Evolutionary conservation across 2,329 filamentous ascomycete species (phyloP), one percentile per base, ranked within the genome.

Genomic region (Fusarium stilboides): DNA sequence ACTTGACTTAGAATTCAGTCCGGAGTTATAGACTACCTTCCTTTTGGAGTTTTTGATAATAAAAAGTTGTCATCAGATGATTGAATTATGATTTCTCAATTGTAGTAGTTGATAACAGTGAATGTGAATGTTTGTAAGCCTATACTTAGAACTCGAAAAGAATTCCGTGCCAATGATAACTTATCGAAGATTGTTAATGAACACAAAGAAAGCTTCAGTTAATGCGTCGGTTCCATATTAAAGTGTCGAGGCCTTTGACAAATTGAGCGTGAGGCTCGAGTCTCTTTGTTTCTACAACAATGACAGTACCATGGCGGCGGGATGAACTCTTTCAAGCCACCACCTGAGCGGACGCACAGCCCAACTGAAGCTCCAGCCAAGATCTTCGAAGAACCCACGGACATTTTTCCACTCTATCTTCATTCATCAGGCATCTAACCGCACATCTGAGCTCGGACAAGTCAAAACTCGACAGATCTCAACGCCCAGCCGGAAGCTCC

Each of bases 291-390:
- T 33, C 24, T 50, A 20, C 26, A 62, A 63, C 37, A 44, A 57
- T 34, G 19, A 49, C 26, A 26, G 36, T 17, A 44, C 26, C 39
- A 49, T 9, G 9, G 36, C 26, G 43, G 49, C 39, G 36, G 59
- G 31, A 20, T 34, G 13, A 31, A 15, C 28, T 24, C 42, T 60
- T 60, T 54, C 60, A 60, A 65, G 53, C 53, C 53, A 65, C 59
- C 28, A 36, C 15, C 22, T n/a, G n/a, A 40, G 34, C 19, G 22
- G 37, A 53, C 53, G 60, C 53, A 60, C 62, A 42, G 61, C 61
- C 65, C 53, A 60, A 24, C 46, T 31, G 42, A 54, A 53, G 61
- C 19, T 40, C 51, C 28, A 58, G 39, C 22, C 51, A 8, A 28
- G 59, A 58, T 64, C 59, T 58, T 19, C 34, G 58, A 40, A 62